Evolutionary conservation across 2,329 filamentous ascomycete genomes (phyloP).

Genomic region (Didymosphaeria variabile): DNA sequence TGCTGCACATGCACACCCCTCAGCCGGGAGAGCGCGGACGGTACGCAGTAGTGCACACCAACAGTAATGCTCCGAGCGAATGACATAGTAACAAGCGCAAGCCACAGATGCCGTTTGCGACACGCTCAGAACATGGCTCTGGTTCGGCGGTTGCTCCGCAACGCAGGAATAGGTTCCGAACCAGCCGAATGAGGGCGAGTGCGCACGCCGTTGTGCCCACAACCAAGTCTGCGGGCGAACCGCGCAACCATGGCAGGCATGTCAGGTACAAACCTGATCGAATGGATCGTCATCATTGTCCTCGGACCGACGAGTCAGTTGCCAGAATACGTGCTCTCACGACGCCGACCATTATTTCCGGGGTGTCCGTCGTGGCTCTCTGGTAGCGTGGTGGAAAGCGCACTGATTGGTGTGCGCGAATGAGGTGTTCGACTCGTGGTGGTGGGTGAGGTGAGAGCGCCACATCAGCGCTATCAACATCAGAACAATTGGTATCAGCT

Average conservation of each 20-base stretch:
- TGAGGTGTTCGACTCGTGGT: slow-evolving; percentile 3
- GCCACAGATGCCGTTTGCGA: background rate
- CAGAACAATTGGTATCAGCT: background rate
- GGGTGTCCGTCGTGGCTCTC: slow-evolving; percentile 1
- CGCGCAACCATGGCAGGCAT: background rate
- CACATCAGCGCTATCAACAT: slow-evolving; percentile 7
- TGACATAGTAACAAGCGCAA: background rate
- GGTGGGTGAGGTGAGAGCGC: slow-evolving; percentile 9
- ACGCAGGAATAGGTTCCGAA: slow-evolving; percentile 6
- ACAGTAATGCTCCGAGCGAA: background rate
- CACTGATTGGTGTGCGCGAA: background rate
- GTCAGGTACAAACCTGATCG: background rate
- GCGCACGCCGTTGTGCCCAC: background rate
- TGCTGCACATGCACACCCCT: background rate
- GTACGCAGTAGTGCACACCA: background rate
- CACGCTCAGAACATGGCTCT: background rate
- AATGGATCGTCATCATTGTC: background rate
- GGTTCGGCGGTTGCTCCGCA: background rate
- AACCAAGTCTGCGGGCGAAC: background rate
- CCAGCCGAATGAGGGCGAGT: background rate
- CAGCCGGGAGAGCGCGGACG: background rate
- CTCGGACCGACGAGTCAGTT: background rate
- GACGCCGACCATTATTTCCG: background rate
- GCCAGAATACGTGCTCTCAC: background rate
- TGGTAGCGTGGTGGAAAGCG: background rate